Base-by-base conservation (phyloP, 2,329 filamentous ascomycete genomes). In the Sporothrix brasiliensis region DNA sequence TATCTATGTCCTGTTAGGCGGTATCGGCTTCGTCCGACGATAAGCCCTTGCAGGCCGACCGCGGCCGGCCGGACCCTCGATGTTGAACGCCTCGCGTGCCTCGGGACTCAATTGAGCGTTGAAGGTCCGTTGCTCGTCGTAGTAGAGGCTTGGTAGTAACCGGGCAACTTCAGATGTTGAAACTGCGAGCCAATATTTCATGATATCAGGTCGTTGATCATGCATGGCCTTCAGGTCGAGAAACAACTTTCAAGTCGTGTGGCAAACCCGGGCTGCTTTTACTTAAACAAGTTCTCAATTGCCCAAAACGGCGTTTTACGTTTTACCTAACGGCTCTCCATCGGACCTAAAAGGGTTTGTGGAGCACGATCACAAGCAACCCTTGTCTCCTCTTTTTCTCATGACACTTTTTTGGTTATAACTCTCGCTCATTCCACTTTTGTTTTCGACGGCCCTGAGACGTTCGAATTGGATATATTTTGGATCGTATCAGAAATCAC, bases 1-100 rank as follows among this genome's bases (percentile, higher is more conserved):
- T 72, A 67, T 70, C 66, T 67, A 52, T 21, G 63, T 67, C 41
- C 14, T 30, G 27, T n/a, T 47, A 41, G 44, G 70, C 27, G 60
- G 61, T 72, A 50, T 72, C 71, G 71, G 71, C 52, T 50, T 53
- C 30, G 60, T 68, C 71, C 71, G 71, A 71, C 49, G 53, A 52
- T 10, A 41, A n/a, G 30, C 21, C 7, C 30, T 21, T 24, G 53
- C 2, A 21, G 39, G 34, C 44, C 53, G 71, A 58, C 66, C 69
- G 71, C 69, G 66, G 49, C 69, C 71, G 69, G 71, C 69, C 71
- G 71, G 68, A 9, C 24, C 34, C 53, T 68, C 39, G 11, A 41
- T 52, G 30, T 53, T 63, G 11, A 2, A 41, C 41, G 27, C 27
- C 67, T 69, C 19, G 67, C 67, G 41, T 69, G 53, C 67, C 41